Evolutionary conservation across 139 green algal species (phyloP).

Genomic region (Volvox reticuliferus): DNA sequence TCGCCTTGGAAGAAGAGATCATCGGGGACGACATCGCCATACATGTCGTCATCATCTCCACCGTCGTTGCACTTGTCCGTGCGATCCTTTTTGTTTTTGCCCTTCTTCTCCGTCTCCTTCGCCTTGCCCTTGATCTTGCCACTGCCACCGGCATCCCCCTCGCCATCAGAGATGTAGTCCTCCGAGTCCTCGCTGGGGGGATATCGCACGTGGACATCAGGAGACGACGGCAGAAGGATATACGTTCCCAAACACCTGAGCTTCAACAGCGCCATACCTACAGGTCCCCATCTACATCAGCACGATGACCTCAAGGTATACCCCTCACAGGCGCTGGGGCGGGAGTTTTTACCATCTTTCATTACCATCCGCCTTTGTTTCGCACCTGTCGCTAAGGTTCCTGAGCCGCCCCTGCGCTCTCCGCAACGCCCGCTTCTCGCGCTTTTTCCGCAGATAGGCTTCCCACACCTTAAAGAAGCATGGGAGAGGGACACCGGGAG

Average conservation of each 20-base stretch:
- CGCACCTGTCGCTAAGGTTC: slow-evolving; percentile 42
- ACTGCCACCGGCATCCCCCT: slow-evolving; percentile 29
- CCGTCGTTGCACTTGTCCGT: not conserved
- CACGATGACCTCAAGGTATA: too few relatives aligned
- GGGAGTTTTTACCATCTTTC: too few relatives aligned
- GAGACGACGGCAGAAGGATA: not conserved
- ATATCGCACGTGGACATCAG: not conserved
- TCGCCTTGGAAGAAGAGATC: slow-evolving; percentile 85
- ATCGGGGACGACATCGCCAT: slow-evolving; percentile 76
- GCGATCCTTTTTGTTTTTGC: not conserved
- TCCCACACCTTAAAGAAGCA: slow-evolving; percentile 16
- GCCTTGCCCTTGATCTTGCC: slow-evolving; percentile 48
- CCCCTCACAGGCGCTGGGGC: too few relatives aligned
- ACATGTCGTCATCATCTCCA: slow-evolving; percentile 58
- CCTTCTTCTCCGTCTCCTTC: not conserved
- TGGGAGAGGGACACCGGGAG: slow-evolving; percentile 35
- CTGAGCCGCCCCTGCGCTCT: slow-evolving; percentile 59
- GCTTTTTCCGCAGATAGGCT: slow-evolving; percentile 49
- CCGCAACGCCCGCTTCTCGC: slow-evolving; percentile 77
- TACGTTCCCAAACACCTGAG: not conserved
- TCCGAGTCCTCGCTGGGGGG: slow-evolving; percentile 44
- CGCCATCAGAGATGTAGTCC: slow-evolving; percentile 42
- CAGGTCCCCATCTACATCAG: too few relatives aligned
- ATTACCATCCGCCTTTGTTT: too few relatives aligned
- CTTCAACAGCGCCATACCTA: too few relatives aligned